Evolutionary conservation across 306 rosid species (phyloP).

Genomic region (Trifolium pratense): DNA sequence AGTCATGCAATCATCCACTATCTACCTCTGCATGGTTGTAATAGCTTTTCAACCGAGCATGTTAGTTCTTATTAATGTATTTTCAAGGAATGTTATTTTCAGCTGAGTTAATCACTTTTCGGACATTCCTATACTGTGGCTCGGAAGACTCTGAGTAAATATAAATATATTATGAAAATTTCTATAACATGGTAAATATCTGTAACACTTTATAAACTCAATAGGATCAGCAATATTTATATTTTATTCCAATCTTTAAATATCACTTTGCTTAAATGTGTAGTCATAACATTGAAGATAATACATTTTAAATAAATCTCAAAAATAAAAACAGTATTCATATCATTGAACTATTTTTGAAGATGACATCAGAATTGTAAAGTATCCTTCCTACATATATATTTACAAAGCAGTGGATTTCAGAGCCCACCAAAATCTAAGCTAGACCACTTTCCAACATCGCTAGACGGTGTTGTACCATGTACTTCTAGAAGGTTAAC

Average conservation of each 20-base stretch:
- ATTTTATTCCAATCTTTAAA: no score
- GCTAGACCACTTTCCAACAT: slow-evolving; percentile 14
- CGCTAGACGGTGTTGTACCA: neutral
- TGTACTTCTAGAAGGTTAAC: slow-evolving; percentile 10
- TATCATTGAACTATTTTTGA: neutral
- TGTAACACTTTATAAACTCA: neutral
- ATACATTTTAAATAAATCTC: slow-evolving; percentile 6
- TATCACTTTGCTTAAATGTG: neutral
- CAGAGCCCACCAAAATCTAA: neutral
- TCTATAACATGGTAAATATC: no score
- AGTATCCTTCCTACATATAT: slow-evolving; percentile 28
- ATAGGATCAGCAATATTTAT: neutral
- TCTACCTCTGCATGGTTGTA: no score
- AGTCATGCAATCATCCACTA: neutral
- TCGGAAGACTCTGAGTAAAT: no score
- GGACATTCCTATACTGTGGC: no score
- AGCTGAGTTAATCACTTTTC: no score
- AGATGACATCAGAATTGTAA: neutral
- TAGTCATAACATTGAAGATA: neutral
- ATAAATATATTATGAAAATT: no score
- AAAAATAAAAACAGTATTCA: neutral
- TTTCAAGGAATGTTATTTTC: no score
- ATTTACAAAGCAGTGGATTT: slow-evolving; percentile 5
- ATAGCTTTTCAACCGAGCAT: no score
- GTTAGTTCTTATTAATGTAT: no score